These are phyloP conservation scores for Pseudozyma pruni DNA, from an alignment of 1,284 basidiomycete genomes.

Conservation along the genomic window DNA sequence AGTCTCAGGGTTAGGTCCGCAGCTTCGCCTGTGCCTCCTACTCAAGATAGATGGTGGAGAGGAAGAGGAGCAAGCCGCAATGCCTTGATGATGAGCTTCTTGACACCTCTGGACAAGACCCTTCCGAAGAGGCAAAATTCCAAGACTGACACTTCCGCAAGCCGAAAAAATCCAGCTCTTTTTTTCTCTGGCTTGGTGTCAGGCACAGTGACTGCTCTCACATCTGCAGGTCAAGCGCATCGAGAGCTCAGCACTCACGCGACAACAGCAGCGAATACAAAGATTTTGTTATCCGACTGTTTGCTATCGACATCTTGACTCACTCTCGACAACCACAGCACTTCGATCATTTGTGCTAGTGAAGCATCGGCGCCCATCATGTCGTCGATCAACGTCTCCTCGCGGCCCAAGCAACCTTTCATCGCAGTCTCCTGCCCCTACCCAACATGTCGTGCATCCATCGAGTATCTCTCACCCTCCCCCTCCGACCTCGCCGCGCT, in stretches of 20 bases:
- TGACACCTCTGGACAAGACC: not conserved
- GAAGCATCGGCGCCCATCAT: conserved; percentile 9
- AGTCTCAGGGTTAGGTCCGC: too few relatives aligned
- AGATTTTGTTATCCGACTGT: not conserved
- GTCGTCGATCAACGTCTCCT: conserved; percentile 45
- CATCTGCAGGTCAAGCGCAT: not conserved
- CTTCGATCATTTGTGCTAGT: too few relatives aligned
- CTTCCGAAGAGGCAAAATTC: not conserved
- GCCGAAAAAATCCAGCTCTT: conserved; percentile 7
- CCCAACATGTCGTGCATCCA: conserved; percentile 56
- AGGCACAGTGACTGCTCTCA: too few relatives aligned
- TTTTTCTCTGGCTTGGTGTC: too few relatives aligned
- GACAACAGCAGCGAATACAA: conserved; percentile 2
- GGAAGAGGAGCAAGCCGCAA: not conserved
- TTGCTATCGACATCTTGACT: not conserved
- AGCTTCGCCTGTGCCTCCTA: too few relatives aligned
- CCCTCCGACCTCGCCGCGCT: conserved; percentile 37
- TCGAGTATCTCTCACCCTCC: conserved; percentile 61
- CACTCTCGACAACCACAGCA: too few relatives aligned
- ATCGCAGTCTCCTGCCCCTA: conserved; percentile 60
- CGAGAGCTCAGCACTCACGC: conserved; percentile 6
- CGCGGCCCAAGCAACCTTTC: conserved; percentile 62
- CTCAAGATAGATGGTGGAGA: not conserved
- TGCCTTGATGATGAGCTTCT: not conserved
- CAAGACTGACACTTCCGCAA: conserved; percentile 30